Evolutionary conservation across 257 asterid genomes (phyloP), one percentile per base, ranked within the genome.

Genomic region (Plantago major): DNA sequence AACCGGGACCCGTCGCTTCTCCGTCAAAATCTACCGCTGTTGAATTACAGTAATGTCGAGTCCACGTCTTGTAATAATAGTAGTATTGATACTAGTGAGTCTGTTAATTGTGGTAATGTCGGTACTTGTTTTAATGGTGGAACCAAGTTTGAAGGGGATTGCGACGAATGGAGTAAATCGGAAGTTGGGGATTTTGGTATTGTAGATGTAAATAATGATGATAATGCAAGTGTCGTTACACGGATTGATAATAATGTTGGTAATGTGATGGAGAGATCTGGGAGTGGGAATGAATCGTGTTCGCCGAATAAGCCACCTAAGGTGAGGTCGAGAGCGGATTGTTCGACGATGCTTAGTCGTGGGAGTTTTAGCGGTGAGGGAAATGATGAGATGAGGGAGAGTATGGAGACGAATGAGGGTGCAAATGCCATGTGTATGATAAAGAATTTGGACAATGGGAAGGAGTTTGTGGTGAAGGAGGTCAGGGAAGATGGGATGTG

Each of bases 381-480:
- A 52, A 62, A 37, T 51, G 76, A 54, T 44, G 76, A 65, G 47
- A 16, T 63, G 68, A 67, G 62, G 73, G 46, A 51, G 4, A 22
- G 26, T 22, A 22, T 22, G 26, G 26, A 22, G 26, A 1, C 26
- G 26, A 22, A 22, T 22, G 26, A 66, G n/a, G 78, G 65, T 52
- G 75, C 66, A 58, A 78, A 73, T 54, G 77, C 71, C 7, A 71
- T 81, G 60, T 92, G 97, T 79, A 76, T 78, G 70, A 89, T 92
- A 44, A 89, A 85, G 86, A 87, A 87, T 80, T 95, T 92, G 52
- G 96, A 89, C 70, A 90, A 83, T 68, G 99, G 99, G 42, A 85
- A 86, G 83, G 96, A 84, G 81, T 92, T 92, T 72, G 86, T 92
- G 73, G 97, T 92, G 76, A 86, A 92, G 52, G 96, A 89, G 78